Conservation (phyloP, 352 stramenopile genomes). For the Phytophthora cryptogea region DNA sequence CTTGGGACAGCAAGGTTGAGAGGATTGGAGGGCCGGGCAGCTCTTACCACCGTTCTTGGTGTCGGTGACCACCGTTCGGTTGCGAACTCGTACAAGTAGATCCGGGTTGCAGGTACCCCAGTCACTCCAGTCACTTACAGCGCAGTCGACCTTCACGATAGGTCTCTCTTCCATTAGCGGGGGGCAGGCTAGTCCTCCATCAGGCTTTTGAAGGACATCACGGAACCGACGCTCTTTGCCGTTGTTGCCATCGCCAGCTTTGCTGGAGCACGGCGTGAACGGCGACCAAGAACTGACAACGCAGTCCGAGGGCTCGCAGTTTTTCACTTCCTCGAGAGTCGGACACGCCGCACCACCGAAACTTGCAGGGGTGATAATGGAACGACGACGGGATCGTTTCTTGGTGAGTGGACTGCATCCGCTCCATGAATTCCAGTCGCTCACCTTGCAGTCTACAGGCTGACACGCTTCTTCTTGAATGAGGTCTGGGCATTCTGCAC, state of each 20-base stretch:
- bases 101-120: constrained; percentile 38
- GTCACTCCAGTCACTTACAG: constrained; percentile 42
- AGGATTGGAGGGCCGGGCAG: constrained; percentile 41
- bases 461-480: constrained; percentile 45
- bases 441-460: constrained; percentile 49
- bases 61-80: constrained; percentile 31
- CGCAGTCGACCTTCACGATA: constrained; percentile 48
- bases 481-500: constrained; percentile 40
- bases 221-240: constrained; percentile 43
- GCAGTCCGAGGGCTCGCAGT: constrained; percentile 50
- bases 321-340: constrained; percentile 32
- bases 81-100: constrained; percentile 30
- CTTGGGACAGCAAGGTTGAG: constrained; percentile 39
- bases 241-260: constrained; percentile 1
- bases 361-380: constrained; percentile 30
- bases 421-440: constrained; percentile 45
- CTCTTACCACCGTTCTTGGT: constrained; percentile 41
- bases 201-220: constrained; percentile 37
- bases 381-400: constrained; percentile 43
- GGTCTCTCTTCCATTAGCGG: constrained; percentile 50
- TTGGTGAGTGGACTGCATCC: constrained; percentile 44
- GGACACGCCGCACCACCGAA: constrained; percentile 46
- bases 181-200: constrained; percentile 46
- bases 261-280: constrained; percentile 47
- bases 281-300: constrained; percentile 55